Conservation (phyloP, 495 filamentous ascomycete species). For the Neurospora sp. region DNA sequence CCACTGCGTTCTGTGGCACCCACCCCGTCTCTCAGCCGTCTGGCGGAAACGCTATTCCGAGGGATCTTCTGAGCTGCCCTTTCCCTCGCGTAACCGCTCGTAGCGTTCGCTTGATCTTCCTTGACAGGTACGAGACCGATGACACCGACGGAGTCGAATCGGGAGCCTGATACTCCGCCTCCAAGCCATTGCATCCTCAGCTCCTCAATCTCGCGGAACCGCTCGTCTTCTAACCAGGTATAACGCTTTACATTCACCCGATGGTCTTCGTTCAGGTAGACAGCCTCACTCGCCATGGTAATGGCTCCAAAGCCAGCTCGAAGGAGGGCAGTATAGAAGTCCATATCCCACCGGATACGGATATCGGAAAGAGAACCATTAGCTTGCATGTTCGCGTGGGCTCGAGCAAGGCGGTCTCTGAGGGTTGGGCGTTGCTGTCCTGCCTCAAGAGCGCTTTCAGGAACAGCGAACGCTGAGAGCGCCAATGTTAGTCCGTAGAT, state of each 20-base stretch:
- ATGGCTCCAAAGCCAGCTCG: conserved; percentile 76
- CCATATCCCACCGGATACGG: conserved; percentile 70
- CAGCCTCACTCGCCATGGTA: conserved; percentile 87
- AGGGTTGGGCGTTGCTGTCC: conserved; percentile 20
- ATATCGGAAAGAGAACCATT: conserved; percentile 73
- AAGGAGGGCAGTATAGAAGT: conserved; percentile 87
- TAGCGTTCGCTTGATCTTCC: conserved; percentile 27
- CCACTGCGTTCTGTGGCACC: conserved; percentile 64
- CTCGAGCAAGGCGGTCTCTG: conserved; percentile 44
- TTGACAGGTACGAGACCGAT: conserved; percentile 42
- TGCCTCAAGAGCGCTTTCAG: conserved; percentile 37
- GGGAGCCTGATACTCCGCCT: conserved; percentile 29
- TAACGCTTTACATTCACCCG: conserved; percentile 60
- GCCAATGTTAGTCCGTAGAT: conserved; percentile 71
- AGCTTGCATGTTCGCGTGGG: conserved; percentile 84
- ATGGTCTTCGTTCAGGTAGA: conserved; percentile 84
- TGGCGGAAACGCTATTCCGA: conserved; percentile 29
- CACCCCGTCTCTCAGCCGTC: conserved; percentile 51
- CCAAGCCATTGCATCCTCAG: conserved; percentile 39
- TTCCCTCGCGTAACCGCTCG: conserved; percentile 60
- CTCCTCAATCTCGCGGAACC: conserved; percentile 54
- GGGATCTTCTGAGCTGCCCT: conserved; percentile 43
- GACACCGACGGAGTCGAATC: conserved; percentile 38
- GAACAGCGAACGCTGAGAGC: conserved; percentile 61
- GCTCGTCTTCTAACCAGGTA: conserved; percentile 89